These are phyloP conservation scores for Daldinia loculata DNA, from an alignment of 495 filamentous ascomycete species.

Conservation along the genomic window DNA sequence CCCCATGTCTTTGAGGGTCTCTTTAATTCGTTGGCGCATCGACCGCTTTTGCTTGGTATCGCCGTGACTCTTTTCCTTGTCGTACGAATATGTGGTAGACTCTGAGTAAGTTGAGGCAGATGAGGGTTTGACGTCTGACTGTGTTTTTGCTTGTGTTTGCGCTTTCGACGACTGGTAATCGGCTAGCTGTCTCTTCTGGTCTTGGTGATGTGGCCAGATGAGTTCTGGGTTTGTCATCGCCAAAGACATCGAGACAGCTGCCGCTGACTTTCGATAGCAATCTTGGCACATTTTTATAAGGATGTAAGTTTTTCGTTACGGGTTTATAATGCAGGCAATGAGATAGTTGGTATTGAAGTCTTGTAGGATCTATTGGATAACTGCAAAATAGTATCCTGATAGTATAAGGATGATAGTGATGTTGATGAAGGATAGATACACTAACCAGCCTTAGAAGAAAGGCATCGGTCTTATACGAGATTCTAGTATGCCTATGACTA, in stretches of 20 bases:
- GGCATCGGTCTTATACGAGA: slow-evolving; percentile 25
- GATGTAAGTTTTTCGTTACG: slow-evolving; percentile 3
- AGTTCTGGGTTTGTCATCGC: slow-evolving; percentile 40
- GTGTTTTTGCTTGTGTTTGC: neutral
- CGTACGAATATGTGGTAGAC: slow-evolving; percentile 36
- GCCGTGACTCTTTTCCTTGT: slow-evolving; percentile 25
- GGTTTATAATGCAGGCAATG: neutral
- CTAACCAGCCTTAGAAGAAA: slow-evolving; percentile 18
- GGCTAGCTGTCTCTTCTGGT: slow-evolving; percentile 30
- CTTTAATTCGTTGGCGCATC: slow-evolving; percentile 34
- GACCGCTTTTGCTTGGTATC: slow-evolving; percentile 32
- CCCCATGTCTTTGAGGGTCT: slow-evolving; percentile 19
- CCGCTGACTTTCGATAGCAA: slow-evolving; percentile 19
- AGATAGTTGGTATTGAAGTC: neutral
- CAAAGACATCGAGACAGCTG: slow-evolving; percentile 32
- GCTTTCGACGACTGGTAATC: slow-evolving; percentile 1
- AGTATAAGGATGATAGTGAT: neutral
- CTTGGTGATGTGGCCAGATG: slow-evolving; percentile 33
- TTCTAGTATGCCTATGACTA: slow-evolving; percentile 14
- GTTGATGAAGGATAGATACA: neutral
- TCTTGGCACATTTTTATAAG: slow-evolving; percentile 26
- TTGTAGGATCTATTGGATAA: neutral
- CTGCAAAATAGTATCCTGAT: neutral
- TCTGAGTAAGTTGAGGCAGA: slow-evolving; percentile 38
- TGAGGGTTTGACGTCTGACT: slow-evolving; percentile 25